Base-by-base conservation (phyloP, 345 rosid species). In the Lepidium sativum region DNA sequence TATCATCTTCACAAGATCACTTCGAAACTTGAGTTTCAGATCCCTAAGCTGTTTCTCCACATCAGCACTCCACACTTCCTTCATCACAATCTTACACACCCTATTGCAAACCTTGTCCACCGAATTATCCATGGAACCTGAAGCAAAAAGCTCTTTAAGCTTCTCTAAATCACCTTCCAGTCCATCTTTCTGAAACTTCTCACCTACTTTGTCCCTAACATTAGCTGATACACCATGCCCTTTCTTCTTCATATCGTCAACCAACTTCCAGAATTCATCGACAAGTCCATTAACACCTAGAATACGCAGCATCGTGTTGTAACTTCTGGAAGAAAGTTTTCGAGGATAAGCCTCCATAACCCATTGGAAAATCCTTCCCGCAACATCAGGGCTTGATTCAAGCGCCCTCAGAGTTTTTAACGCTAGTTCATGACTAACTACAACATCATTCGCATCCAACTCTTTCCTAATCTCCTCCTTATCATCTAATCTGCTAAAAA, bases 171-270 rank as follows among this genome's bases (percentile, higher is more conserved):
- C 95, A 49, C 65, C 6, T 51, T 60, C 68, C 21, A 71, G 35
- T 2, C 92, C 95, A 44, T 87, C 86, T 49, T 72, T 76, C 78
- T 79, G 81, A 77, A 88, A 86, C 25, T 72, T 83, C 60, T 74
- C 83, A 35, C 60, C 73, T 27, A 79, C 84, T 71, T 33, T 83
- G 66, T 94, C 86, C 1, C 88, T 84, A 8, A 88, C 85, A 37
- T 43, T 55, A 53, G 77, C 80, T 6, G 92, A 81, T 1, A 94
- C 82, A 5, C 99, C 97, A 54, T 84, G 89, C 4, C 96, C 97
- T 63, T 76, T 83, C 60, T 64, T 71, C 88, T 83, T 90, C 97
- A 88, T 86, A n/a, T 13, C 67, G 58, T 72, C 87, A 71, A 80
- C 84, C 75, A 90, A 77, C 16, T 3, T 68, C 97, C 97, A 94